phyloP scores from a whole-genome alignment of 768 basidiomycete genomes.

The Strobilomyces dryophilus region DNA sequence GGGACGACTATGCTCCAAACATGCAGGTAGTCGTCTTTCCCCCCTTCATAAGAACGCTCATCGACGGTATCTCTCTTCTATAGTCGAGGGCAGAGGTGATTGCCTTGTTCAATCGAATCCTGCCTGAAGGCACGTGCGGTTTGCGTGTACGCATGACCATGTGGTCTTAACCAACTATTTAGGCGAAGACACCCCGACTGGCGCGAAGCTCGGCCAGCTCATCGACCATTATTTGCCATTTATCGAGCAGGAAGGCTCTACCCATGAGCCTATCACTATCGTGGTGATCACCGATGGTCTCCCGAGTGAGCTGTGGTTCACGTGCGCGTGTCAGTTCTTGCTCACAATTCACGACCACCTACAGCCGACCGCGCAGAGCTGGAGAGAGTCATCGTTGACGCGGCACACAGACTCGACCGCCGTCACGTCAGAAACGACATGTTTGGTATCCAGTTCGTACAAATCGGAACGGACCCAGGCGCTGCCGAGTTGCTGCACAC shows the following conservation, averaged over 20 bases:
- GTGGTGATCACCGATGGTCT: slow-evolving; percentile 39
- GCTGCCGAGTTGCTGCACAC: slow-evolving; percentile 38
- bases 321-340: background rate
- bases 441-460: slow-evolving; percentile 45
- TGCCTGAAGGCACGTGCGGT: slow-evolving; percentile 18
- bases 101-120: slow-evolving; percentile 23
- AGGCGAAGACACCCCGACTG: slow-evolving; percentile 37
- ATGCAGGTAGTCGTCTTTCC: slow-evolving; percentile 16
- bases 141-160: background rate
- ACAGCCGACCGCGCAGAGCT: slow-evolving; percentile 29
- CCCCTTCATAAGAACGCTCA: background rate
- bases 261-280: slow-evolving; percentile 34
- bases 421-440: slow-evolving; percentile 32
- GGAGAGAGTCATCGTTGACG: slow-evolving; percentile 30
- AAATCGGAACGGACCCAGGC: slow-evolving; percentile 38
- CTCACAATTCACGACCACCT: background rate
- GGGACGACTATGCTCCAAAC: slow-evolving; percentile 25
- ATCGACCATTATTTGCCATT: slow-evolving; percentile 35
- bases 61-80: background rate
- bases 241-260: slow-evolving; percentile 25
- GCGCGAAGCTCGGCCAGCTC: slow-evolving; percentile 34
- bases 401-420: slow-evolving; percentile 38
- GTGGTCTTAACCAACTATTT: background rate
- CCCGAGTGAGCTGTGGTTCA: slow-evolving; percentile 31
- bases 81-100: slow-evolving; percentile 22